A percentile compares a stretch with the other conserved stretches of the same genome.
These are phyloP conservation scores for Ceratobasidium sp. DNA, from an alignment of 1,284 basidiomycete species.

Conservation along the genomic window DNA sequence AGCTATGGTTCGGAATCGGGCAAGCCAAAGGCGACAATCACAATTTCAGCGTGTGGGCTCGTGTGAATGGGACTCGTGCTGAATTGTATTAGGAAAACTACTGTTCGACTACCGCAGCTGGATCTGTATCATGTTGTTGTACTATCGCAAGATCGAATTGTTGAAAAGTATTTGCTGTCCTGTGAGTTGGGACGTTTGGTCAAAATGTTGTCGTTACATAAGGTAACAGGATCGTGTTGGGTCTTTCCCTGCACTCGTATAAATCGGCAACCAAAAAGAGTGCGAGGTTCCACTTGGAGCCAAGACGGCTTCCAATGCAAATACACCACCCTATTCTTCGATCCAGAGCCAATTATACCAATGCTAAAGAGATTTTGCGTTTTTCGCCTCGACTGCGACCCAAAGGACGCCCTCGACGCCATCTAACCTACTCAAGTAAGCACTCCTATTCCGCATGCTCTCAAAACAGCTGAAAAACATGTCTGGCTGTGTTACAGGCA, in stretches of 20 bases:
- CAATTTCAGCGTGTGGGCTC: slow-evolving; percentile 2
- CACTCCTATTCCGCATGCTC: not conserved
- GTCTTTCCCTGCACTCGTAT: not conserved
- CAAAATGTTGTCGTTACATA: not conserved
- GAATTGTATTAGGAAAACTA: not conserved
- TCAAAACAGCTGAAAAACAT: not conserved
- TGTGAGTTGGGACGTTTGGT: not conserved
- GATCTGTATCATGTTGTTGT: slow-evolving; percentile 3
- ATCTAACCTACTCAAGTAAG: not conserved
- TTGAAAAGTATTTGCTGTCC: not conserved
- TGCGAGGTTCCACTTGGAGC: not conserved
- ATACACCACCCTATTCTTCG: too few relatives aligned
- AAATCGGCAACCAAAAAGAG: not conserved
- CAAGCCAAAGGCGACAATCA: not conserved
- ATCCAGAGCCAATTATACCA: too few relatives aligned
- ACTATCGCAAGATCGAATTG: slow-evolving; percentile 1
- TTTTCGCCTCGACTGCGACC: not conserved
- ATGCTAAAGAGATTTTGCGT: not conserved
- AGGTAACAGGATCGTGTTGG: not conserved
- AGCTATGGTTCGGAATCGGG: slow-evolving; percentile 10
- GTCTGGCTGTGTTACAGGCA: not conserved
- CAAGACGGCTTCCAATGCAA: too few relatives aligned
- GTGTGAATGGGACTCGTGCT: not conserved
- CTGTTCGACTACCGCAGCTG: not conserved
- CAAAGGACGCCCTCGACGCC: not conserved